These are phyloP conservation scores for Stropharia rugosoannulata DNA, from an alignment of 768 basidiomycete species.

Conservation along the genomic window DNA sequence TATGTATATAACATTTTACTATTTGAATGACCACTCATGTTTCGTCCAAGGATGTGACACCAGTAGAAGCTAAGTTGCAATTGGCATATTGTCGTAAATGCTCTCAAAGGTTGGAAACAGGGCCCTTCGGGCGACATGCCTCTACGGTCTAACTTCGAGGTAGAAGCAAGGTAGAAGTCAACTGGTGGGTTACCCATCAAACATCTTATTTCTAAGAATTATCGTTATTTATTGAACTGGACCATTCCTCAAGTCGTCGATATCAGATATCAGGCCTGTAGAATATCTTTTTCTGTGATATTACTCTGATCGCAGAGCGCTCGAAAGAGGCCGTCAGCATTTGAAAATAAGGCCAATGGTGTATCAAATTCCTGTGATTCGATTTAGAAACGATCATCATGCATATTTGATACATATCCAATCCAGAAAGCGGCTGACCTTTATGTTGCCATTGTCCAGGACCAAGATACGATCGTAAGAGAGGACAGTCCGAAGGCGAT, in stretches of 20 bases:
- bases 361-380: slow-evolving; percentile 53
- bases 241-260: not conserved
- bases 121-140: no score
- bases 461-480: slow-evolving; percentile 73
- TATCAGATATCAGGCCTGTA: not conserved
- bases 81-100: no score
- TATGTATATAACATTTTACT: no score
- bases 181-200: no score
- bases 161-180: no score
- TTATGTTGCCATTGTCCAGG: slow-evolving; percentile 60
- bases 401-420: not conserved
- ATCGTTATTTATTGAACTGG: no score
- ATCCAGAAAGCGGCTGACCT: slow-evolving; percentile 26
- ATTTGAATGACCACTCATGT: no score
- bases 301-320: slow-evolving; percentile 47
- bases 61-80: no score
- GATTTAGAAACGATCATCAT: not conserved
- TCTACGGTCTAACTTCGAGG: no score
- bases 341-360: slow-evolving; percentile 49
- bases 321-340: slow-evolving; percentile 53
- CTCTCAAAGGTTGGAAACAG: no score
- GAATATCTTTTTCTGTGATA: slow-evolving; percentile 19
- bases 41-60: no score
- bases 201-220: no score
- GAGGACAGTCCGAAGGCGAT: slow-evolving; percentile 77